Evolutionary conservation across 2,329 filamentous ascomycete genomes (phyloP), one percentile per base, ranked within the genome.

Genomic region (Daldinia eschscholtzii): DNA sequence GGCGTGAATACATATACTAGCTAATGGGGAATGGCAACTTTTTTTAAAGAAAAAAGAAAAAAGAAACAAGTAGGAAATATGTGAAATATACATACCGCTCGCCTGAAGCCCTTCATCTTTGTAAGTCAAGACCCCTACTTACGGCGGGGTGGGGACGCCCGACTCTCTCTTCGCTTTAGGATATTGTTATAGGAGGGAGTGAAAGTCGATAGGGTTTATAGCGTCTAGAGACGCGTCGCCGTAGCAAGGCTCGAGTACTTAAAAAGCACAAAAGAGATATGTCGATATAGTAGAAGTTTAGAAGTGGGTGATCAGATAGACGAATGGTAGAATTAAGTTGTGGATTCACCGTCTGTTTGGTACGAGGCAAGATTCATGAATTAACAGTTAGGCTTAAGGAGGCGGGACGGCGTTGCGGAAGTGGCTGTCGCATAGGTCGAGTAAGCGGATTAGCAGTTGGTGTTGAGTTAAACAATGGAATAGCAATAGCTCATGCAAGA

Each of bases 101-200:
- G 93, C 84, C 94, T 92, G 83, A 98, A 97, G 81, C 93, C 92
- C 86, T 97, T 98, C 95, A 98, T 98, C 83, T 87, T 77, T 53
- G 74, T 72, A 74, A 73, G 75, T 65, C 73, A 71, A 68, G 60
- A 68, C 75, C 75, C 64, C 72, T 70, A 73, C 73, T 73, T 68
- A 69, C 67, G 68, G 75, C 65, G 74, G 75, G 75, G 75, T 76
- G 72, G 71, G 67, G 65, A 73, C 70, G 62, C 73, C 71, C 74
- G 72, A 72, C 61, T 71, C 67, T 65, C 65, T 70, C 52, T 58
- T 63, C 61, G 65, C 58, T 33, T 64, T 57, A 50, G 52, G 52
- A 39, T 57, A 35, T 60, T 35, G 55, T 70, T 39, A 57, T 61
- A 42, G 60, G 42, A 52, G 20, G 20, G 48, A 57, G 56, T 33